phyloP scores from a whole-genome alignment of 306 rosid species.

The Comarum palustre region DNA sequence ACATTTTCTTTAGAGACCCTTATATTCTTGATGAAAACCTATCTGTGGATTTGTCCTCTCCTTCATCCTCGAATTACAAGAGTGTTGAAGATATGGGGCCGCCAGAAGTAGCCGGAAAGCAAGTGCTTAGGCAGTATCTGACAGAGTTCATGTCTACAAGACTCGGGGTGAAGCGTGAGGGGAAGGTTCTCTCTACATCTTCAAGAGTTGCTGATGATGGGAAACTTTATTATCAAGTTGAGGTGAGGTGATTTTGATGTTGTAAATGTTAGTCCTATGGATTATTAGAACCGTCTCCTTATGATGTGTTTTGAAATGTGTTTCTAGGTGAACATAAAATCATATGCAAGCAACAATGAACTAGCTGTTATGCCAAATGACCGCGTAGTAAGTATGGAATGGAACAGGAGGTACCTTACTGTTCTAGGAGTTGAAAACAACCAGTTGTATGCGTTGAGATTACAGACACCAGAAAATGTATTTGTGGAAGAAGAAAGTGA shows the following conservation, averaged over 20 bases:
- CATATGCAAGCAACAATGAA: constrained; percentile 87
- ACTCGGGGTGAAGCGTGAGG: constrained; percentile 82
- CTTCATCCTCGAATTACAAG: constrained; percentile 83
- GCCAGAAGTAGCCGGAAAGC: constrained; percentile 74
- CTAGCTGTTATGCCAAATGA: constrained; percentile 94
- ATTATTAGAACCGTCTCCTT: background rate
- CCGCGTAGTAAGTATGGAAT: constrained; percentile 75
- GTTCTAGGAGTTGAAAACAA: constrained; percentile 94
- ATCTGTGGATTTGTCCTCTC: constrained; percentile 78
- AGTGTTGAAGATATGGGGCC: constrained; percentile 81
- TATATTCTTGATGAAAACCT: constrained; percentile 86
- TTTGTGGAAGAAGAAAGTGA: constrained; percentile 71
- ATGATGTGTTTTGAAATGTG: constrained; percentile 14
- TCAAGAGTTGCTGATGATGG: constrained; percentile 83
- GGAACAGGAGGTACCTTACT: constrained; percentile 88
- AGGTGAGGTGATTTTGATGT: constrained; percentile 49
- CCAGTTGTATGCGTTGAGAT: constrained; percentile 79
- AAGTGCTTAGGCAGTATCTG: constrained; percentile 70
- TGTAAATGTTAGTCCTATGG: constrained; percentile 4
- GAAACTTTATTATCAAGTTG: constrained; percentile 74
- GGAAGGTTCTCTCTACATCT: constrained; percentile 67
- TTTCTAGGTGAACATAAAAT: constrained; percentile 84
- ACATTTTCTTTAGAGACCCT: constrained; percentile 92
- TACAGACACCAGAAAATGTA: constrained; percentile 83
- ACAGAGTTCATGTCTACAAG: constrained; percentile 92